Evolutionary conservation across 352 stramenopile species (phyloP).

Genomic region (Aphanomyces euteiches): DNA sequence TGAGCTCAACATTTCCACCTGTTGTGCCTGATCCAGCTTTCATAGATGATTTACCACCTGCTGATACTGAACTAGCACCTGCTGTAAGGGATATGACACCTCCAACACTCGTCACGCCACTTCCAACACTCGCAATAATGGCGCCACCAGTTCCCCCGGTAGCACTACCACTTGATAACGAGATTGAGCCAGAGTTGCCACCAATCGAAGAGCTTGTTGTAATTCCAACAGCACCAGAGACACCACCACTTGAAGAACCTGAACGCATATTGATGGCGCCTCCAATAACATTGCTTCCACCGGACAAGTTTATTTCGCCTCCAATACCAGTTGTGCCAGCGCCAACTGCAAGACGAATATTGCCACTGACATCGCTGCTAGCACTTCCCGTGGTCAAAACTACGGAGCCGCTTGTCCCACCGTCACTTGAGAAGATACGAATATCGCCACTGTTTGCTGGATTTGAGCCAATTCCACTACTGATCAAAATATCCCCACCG

Average conservation of each 20-base stretch:
- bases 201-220: slow-evolving; percentile 14
- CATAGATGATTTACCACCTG: slow-evolving; percentile 27
- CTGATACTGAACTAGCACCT: slow-evolving; percentile 20
- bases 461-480: slow-evolving; percentile 32
- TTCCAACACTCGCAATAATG: slow-evolving; percentile 28
- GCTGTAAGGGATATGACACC: slow-evolving; percentile 15
- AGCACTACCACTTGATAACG: slow-evolving; percentile 4
- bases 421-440: slow-evolving; percentile 32
- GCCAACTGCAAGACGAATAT: background rate
- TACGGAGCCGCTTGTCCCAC: slow-evolving; percentile 32
- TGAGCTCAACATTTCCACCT: slow-evolving; percentile 19
- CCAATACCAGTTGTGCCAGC: slow-evolving; percentile 24
- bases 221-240: slow-evolving; percentile 1
- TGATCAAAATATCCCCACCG: slow-evolving; percentile 36
- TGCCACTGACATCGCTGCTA: slow-evolving; percentile 23
- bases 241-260: slow-evolving; percentile 8
- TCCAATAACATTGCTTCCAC: slow-evolving; percentile 13
- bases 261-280: background rate
- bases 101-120: background rate
- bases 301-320: slow-evolving; percentile 24
- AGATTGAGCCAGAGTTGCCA: slow-evolving; percentile 29
- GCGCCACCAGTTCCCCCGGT: slow-evolving; percentile 20
- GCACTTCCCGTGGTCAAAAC: slow-evolving; percentile 33
- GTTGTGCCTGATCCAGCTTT: slow-evolving; percentile 22
- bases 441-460: slow-evolving; percentile 33